These are phyloP conservation scores for Platismatia glauca DNA, from an alignment of 495 filamentous ascomycete species.

Conservation along the genomic window DNA sequence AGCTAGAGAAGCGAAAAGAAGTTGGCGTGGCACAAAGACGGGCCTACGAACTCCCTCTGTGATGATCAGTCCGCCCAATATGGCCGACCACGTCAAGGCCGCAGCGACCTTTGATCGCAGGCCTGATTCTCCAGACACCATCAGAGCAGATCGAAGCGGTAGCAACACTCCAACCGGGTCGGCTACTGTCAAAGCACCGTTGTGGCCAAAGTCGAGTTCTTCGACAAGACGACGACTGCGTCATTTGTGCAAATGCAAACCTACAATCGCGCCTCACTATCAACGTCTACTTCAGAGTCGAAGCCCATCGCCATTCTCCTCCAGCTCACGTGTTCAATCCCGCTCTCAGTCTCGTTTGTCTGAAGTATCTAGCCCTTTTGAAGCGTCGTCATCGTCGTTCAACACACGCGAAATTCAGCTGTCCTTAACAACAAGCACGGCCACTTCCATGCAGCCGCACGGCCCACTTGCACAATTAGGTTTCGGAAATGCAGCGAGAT, in stretches of 20 bases:
- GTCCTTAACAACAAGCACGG: constrained; percentile 71
- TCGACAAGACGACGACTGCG: constrained; percentile 75
- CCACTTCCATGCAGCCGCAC: constrained; percentile 66
- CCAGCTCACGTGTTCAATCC: constrained; percentile 24
- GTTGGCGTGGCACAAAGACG: constrained; percentile 55
- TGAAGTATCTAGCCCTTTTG: constrained; percentile 22
- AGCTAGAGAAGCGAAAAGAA: constrained; percentile 72
- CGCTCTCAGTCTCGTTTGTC: constrained; percentile 26
- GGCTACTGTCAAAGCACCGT: constrained; percentile 26
- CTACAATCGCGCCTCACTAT: constrained; percentile 56
- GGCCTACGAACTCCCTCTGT: constrained; percentile 20
- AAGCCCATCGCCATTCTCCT: constrained; percentile 61
- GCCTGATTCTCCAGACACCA: constrained; percentile 31
- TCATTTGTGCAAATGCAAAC: constrained; percentile 69
- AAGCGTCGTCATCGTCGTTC: constrained; percentile 36
- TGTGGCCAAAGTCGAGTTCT: constrained; percentile 77
- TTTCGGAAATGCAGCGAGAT: constrained; percentile 23
- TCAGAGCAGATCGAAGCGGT: constrained; percentile 43
- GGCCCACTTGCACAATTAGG: constrained; percentile 59
- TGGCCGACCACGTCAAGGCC: neutral
- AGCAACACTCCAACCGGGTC: constrained; percentile 55
- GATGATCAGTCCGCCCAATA: constrained; percentile 3
- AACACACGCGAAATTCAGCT: constrained; percentile 74
- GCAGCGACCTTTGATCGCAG: constrained; percentile 5
- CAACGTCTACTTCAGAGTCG: constrained; percentile 63